Percentiles rank a stretch among this genome's conserved stretches.
Conservation (phyloP, 805 yeast genomes). For the Wickerhamiella occidentalis region DNA sequence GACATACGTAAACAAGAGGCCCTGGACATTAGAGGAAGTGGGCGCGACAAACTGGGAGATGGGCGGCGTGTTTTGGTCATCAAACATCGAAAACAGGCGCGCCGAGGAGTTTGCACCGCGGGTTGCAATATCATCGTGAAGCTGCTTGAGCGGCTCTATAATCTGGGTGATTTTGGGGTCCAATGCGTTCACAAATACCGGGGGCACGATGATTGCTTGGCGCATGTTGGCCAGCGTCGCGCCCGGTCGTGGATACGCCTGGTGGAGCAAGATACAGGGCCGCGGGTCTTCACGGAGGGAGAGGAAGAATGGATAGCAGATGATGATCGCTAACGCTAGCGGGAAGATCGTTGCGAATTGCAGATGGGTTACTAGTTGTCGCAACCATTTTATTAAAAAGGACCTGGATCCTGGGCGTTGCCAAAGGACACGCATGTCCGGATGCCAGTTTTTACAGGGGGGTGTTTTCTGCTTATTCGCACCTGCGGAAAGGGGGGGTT, state of each 20-base stretch:
- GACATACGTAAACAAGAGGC: slow-evolving; percentile 10
- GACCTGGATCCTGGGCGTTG: neutral
- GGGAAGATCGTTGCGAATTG: slow-evolving; percentile 12
- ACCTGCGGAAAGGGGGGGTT: no score
- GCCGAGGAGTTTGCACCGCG: neutral
- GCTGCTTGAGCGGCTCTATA: slow-evolving; percentile 7
- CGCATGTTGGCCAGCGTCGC: slow-evolving; percentile 5
- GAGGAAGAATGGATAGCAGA: slow-evolving; percentile 11
- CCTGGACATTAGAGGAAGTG: slow-evolving; percentile 1
- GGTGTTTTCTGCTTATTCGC: neutral
- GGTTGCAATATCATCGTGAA: neutral
- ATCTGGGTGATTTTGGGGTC: slow-evolving; percentile 5
- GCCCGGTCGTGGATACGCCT: neutral
- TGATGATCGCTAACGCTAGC: slow-evolving; percentile 1
- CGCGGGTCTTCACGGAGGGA: slow-evolving; percentile 3
- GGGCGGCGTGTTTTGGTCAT: neutral
- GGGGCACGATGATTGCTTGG: slow-evolving; percentile 13
- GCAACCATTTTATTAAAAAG: neutral
- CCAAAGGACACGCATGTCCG: slow-evolving; percentile 6
- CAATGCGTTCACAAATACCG: slow-evolving; percentile 8
- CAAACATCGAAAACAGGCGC: slow-evolving; percentile 1
- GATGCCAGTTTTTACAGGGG: neutral
- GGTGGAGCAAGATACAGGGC: slow-evolving; percentile 8
- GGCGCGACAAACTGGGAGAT: slow-evolving; percentile 3
- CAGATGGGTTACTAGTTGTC: slow-evolving; percentile 1